A percentile compares a stretch with the other conserved stretches of the same genome.
Evolutionary conservation across 192 early-diverging fungal species (phyloP).

Genomic region (Gonapodya prolifera): DNA sequence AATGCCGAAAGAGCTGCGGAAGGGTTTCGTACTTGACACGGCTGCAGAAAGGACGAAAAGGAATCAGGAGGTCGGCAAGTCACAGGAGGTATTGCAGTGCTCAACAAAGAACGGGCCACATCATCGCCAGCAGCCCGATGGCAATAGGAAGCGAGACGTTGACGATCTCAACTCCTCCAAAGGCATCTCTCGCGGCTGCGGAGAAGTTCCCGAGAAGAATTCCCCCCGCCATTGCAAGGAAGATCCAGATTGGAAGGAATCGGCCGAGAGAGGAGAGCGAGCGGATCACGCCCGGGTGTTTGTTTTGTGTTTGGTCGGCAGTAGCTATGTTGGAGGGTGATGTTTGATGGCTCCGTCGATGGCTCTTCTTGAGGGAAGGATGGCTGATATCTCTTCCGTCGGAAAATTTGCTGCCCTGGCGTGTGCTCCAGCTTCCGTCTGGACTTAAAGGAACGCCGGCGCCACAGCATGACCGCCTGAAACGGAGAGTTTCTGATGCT

Average conservation of each 20-base stretch:
- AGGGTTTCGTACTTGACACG: conserved; percentile 37
- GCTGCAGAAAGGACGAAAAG: conserved; percentile 11
- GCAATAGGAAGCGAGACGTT: conserved; percentile 58
- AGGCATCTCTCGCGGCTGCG: conserved; percentile 27
- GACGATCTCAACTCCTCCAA: conserved; percentile 41
- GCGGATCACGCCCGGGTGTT: neutral
- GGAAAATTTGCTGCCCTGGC: no score
- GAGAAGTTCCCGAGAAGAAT: conserved; percentile 47
- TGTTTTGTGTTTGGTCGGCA: no score
- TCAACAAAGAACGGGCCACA: conserved; percentile 51
- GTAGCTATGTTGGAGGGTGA: no score
- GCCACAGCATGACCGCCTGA: no score
- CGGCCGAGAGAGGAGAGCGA: conserved; percentile 19
- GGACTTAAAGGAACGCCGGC: no score
- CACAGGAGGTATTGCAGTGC: neutral
- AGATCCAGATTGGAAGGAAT: conserved; percentile 24
- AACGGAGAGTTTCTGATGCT: no score
- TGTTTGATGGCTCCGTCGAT: no score
- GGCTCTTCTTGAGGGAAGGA: no score
- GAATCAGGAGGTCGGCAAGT: neutral
- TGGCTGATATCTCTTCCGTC: no score
- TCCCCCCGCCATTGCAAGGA: conserved; percentile 38
- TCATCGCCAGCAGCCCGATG: conserved; percentile 53
- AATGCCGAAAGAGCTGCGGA: conserved; percentile 18
- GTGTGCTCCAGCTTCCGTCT: no score